phyloP scores from a whole-genome alignment of 495 filamentous ascomycete genomes.

The Podospora sp. region DNA sequence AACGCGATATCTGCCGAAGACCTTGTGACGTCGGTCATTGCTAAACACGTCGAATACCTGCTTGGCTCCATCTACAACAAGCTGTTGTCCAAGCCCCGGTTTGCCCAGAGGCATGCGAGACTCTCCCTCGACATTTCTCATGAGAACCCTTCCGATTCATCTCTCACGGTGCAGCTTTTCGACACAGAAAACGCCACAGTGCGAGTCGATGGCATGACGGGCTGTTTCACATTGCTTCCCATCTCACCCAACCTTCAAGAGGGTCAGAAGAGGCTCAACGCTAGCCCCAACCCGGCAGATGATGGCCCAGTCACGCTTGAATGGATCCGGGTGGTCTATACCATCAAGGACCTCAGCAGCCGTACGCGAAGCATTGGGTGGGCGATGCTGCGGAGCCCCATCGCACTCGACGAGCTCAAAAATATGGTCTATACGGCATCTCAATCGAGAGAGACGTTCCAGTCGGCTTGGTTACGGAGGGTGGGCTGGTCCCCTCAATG shows the following conservation, averaged over 20 bases:
- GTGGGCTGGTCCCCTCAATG: slow-evolving; percentile 65
- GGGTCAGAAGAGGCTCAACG: slow-evolving; percentile 57
- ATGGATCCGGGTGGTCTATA: slow-evolving; percentile 57
- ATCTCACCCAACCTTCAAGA: slow-evolving; percentile 42
- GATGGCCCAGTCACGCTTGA: slow-evolving; percentile 58
- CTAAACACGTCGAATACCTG: slow-evolving; percentile 68
- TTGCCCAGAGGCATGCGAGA: slow-evolving; percentile 55
- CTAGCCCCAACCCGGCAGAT: slow-evolving; percentile 51
- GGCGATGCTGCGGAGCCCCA: slow-evolving; percentile 55
- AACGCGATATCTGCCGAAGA: slow-evolving; percentile 69
- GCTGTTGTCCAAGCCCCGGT: slow-evolving; percentile 60
- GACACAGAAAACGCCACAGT: slow-evolving; percentile 59
- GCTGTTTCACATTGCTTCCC: slow-evolving; percentile 57
- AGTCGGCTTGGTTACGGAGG: slow-evolving; percentile 66
- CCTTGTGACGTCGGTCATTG: slow-evolving; percentile 73
- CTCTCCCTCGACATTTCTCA: slow-evolving; percentile 57
- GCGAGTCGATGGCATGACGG: slow-evolving; percentile 68
- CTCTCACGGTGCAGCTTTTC: slow-evolving; percentile 68
- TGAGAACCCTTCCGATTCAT: slow-evolving; percentile 65
- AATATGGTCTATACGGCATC: slow-evolving; percentile 53
- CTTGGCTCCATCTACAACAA: slow-evolving; percentile 61
- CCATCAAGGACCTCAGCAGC: slow-evolving; percentile 64
- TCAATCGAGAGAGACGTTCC: slow-evolving; percentile 50
- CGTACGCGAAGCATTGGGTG: slow-evolving; percentile 65
- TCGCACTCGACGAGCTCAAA: slow-evolving; percentile 61